Base-by-base conservation (phyloP, 768 basidiomycete species). In the Lactifluus subvellereus region DNA sequence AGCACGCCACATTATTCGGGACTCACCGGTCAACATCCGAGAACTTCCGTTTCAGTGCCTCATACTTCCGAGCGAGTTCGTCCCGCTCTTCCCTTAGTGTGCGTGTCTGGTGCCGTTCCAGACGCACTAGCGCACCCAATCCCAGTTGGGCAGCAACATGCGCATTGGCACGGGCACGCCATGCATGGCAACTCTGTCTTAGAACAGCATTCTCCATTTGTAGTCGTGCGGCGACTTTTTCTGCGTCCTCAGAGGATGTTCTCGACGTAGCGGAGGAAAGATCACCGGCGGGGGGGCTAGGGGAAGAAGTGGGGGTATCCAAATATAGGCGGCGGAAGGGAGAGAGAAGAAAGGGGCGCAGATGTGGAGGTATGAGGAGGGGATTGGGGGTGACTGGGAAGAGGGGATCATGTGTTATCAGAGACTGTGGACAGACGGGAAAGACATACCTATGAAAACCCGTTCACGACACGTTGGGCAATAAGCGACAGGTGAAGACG, bases 241-340 rank as follows among this genome's bases (percentile, higher is more conserved):
- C 65, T 7, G 14, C 38, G 14, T 47, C 63, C 30, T 54, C 57
- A 32, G 48, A 30, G 30, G 53, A n/a, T 22, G 35, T 20, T 32
- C 32, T 38, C 27, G 45, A 53, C 16, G 16, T 18, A 7, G 30
- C 16, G 10, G 57, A 20, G 16, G 57, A 43, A 27, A 18, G 10
- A 14, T 57, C 57, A 27, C 20, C 4, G 33, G 35, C 16, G 10
- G 22, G 5, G 16, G 27, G 10, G 3, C 43, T 1, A 9, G 52
- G 9, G 7, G 16, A 16, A 14, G 63, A 32, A 3, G 63, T 3
- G 16, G 64, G 42, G 2, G 22, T 22, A 14, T 58, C 48, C 50
- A 68, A n/a, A 37, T 68, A 68, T 11, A 68, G 42, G 22, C 65
- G 67, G 47, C 67, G 67, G 52, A 68, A 58, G 6, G 67, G 61